phyloP scores from a whole-genome alignment of 495 filamentous ascomycete genomes.

The Hypoxylon perforatum region DNA sequence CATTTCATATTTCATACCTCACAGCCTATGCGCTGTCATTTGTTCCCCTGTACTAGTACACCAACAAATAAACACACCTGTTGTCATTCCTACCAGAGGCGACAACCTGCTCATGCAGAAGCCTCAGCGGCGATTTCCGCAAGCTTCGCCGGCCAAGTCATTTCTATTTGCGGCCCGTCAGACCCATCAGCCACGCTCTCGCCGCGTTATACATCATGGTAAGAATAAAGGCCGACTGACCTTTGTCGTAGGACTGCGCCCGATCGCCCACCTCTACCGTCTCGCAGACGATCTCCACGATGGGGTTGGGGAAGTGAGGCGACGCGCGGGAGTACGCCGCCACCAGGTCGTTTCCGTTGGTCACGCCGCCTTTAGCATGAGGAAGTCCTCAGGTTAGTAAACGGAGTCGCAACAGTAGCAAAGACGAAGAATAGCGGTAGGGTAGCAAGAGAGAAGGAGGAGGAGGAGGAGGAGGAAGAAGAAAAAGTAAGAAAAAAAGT shows the following conservation, averaged over 20 bases:
- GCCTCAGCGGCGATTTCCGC: neutral
- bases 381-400: slow-evolving; percentile 7
- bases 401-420: neutral
- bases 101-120: slow-evolving; percentile 14
- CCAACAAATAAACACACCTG: too few relatives aligned
- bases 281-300: slow-evolving; percentile 60
- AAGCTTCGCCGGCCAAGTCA: neutral
- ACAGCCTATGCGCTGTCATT: too few relatives aligned
- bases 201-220: slow-evolving; percentile 41
- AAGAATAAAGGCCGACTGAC: slow-evolving; percentile 44
- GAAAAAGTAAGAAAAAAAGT: slow-evolving; percentile 4
- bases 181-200: slow-evolving; percentile 27
- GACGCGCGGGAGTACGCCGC: slow-evolving; percentile 62
- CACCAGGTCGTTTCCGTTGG: slow-evolving; percentile 72
- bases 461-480: neutral
- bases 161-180: slow-evolving; percentile 13
- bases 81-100: too few relatives aligned
- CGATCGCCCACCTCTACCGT: slow-evolving; percentile 65
- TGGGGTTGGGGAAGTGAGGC: slow-evolving; percentile 54
- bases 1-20: too few relatives aligned
- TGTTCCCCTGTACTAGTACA: too few relatives aligned
- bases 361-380: slow-evolving; percentile 70
- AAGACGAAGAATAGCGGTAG: neutral
- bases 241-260: slow-evolving; percentile 53
- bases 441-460: neutral